Evolutionary conservation across 495 filamentous ascomycete genomes (phyloP), one percentile per base, ranked within the genome.

Genomic region (Arthonia radiata): DNA sequence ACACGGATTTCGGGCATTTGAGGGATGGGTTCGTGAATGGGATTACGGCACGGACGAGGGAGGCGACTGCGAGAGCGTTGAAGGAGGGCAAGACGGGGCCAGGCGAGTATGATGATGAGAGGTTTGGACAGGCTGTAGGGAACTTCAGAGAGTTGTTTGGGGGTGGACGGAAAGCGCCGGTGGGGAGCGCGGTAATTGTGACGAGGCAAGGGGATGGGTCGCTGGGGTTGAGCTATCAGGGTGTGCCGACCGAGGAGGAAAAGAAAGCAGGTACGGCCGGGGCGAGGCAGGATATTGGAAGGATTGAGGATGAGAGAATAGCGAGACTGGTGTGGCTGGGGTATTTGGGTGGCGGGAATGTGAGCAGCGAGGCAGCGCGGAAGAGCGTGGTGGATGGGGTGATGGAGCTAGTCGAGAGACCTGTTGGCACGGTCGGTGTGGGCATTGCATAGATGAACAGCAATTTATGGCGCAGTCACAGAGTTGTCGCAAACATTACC

Each of bases 1-100:
- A 81, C 44, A 93, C 86, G 3, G 80, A 92, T 46, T 92, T 91
- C 48, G 57, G 68, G 42, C 86, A 97, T 41, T 41, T 97, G 34
- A 61, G 81, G 17, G 86, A 97, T 42, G 83, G 76, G 0, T 92
- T 76, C 56, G 75, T 94, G 13, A 61, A 78, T 2, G 71, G 73
- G 11, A 71, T 97, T 35, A 73, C 75, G 17, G 64, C 56, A 2
- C 61, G 73, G n/a, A 67, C 67, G 11, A 54, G 52, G 35, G 50
- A 53, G 26, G 47, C 45, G 4, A 40, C 43, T 11, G n/a, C n/a
- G n/a, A n/a, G n/a, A 2, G 33, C 36, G 30, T 5, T 32, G 8
- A 24, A 40, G 13, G 33, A 37, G 5, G 34, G 32, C 16, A 11
- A 19, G 13, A 5, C 44, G 0, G 35, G 34, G 15, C 43, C 39